Evolutionary conservation across 257 asterid species (phyloP), one percentile per base, ranked within the genome.

Genomic region (Solanum virginianum): DNA sequence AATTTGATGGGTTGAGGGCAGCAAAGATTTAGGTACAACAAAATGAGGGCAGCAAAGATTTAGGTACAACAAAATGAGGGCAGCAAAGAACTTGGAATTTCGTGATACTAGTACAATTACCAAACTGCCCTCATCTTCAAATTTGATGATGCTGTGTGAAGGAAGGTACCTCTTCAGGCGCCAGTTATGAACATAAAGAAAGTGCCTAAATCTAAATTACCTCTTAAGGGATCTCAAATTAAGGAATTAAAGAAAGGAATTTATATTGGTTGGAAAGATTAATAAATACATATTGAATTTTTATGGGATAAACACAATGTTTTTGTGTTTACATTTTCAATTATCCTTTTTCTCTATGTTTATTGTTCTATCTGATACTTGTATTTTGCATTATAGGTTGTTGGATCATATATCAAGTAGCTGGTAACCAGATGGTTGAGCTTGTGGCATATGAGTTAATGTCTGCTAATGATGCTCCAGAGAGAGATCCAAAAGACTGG

Each of bases 401-500:
- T 85, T 96, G 98, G 98, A 92, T 96, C 86, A 87, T 91, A 60
- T 96, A 93, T 86, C 93, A 94, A 90, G 89, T 85, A 43, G 84
- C 80, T 45, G 94, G 91, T 39, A 85, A 91, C 87, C 91, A 36
- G 89, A 90, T 85, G 93, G 90, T 89, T 39, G 95, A 92, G 84
- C 90, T 96, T 83, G 92, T 91, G 87, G 75, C 97, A 10, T 96
- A 96, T 88, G 99, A 96, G 84, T 84, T 96, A 77, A 96, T 96
- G 99, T 96, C 99, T 45, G 95, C 99, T 83, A 94, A 94, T 88
- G 98, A 94, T 89, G 97, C 97, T 84, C 97, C 97, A 20, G 99
- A 96, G 89, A 91, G 98, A 87, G 99, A 96, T 92, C 99, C 99
- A 80, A 92, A 72, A 91, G 98, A 96, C 91, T 96, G 99, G 99